A percentile compares a stretch with the other conserved stretches of the same genome.
phyloP scores from a whole-genome alignment of 2,329 filamentous ascomycete species.

The Pseudofabraea citricarpa region DNA sequence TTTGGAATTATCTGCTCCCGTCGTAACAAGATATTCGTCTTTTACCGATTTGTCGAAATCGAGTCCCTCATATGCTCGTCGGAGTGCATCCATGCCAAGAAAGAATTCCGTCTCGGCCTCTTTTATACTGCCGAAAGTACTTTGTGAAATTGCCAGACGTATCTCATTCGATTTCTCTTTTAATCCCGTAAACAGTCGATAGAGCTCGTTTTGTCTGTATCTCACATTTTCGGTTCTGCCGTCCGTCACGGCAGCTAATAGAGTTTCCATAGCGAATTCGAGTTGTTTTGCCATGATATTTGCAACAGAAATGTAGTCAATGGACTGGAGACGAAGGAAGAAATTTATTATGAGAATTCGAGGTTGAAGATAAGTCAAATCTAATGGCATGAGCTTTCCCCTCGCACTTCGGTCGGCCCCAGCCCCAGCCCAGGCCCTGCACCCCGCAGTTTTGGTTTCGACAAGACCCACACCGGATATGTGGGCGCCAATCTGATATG shows the following conservation, averaged over 20 bases:
- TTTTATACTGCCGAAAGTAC: conserved; percentile 28
- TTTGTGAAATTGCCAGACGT: conserved; percentile 34
- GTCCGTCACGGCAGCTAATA: conserved; percentile 35
- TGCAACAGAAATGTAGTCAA: too few species aligned
- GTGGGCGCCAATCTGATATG: too few species aligned
- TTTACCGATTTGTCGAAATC: conserved; percentile 32
- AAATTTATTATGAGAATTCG: neutral
- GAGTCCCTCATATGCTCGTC: conserved; percentile 34
- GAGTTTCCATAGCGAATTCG: conserved; percentile 16
- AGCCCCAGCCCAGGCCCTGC: too few species aligned
- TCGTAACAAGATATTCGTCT: conserved; percentile 37
- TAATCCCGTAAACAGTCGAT: conserved; percentile 35
- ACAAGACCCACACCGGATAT: too few species aligned
- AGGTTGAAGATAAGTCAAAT: too few species aligned
- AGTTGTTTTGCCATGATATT: neutral
- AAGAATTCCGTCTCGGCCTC: conserved; percentile 38
- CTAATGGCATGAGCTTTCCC: too few species aligned
- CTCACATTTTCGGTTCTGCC: conserved; percentile 38
- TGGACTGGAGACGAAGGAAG: neutral
- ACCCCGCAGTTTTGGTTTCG: too few species aligned
- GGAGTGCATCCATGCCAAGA: conserved; percentile 33
- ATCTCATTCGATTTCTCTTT: conserved; percentile 30
- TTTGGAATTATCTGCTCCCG: conserved; percentile 31
- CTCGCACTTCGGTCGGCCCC: too few species aligned
- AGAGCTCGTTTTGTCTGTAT: conserved; percentile 40